phyloP scores from a whole-genome alignment of 108 stramenopile genomes.

The Cyclotella cryptica region DNA sequence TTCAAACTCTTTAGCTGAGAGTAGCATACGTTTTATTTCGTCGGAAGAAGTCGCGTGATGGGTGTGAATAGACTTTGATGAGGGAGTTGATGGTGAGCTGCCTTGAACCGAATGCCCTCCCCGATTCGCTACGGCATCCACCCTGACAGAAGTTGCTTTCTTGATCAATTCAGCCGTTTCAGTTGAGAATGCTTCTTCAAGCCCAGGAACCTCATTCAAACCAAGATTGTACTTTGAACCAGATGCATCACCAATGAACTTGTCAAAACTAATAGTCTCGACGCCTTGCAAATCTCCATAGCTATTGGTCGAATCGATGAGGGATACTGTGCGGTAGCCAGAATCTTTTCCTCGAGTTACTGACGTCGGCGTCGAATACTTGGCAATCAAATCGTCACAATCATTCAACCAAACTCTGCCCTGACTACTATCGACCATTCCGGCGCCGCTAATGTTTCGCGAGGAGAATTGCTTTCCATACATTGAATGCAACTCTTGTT shows the following conservation, averaged over 20 bases:
- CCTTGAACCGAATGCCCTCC: not conserved
- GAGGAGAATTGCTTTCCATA: conserved; percentile 13
- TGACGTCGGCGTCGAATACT: not conserved
- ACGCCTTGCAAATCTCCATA: conserved; percentile 13
- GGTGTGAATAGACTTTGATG: not conserved
- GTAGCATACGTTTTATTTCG: not conserved
- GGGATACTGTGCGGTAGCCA: not conserved
- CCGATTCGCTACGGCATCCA: not conserved
- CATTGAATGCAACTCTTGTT: conserved; percentile 16
- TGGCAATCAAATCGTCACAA: conserved; percentile 5
- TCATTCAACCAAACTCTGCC: not conserved
- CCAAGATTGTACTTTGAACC: not conserved
- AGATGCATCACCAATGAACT: not conserved
- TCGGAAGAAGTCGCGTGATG: not conserved
- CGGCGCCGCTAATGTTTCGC: not conserved
- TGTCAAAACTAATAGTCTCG: conserved; percentile 7
- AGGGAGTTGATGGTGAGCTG: not conserved
- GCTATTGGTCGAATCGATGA: conserved; percentile 6
- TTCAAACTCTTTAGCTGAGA: not conserved
- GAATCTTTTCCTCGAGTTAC: not conserved
- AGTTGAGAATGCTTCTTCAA: not conserved
- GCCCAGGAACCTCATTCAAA: not conserved
- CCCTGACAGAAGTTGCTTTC: not conserved
- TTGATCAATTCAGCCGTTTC: conserved; percentile 9
- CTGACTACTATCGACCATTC: not conserved